phyloP scores from a whole-genome alignment of 169 alveolate species.

The Plasmodium gaboni region DNA sequence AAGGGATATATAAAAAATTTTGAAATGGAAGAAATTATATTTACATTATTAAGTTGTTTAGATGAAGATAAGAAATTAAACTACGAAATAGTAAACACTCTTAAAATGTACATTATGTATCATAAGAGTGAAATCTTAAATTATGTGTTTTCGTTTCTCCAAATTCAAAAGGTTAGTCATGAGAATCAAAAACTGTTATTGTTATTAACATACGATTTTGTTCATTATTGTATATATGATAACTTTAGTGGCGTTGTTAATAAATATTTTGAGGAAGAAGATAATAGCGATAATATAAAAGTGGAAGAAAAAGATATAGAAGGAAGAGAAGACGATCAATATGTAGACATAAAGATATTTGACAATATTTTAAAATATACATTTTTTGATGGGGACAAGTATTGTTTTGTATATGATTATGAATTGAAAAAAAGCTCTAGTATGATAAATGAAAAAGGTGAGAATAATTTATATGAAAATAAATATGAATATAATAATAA shows the following conservation, averaged over 20 bases:
- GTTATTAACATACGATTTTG: conserved; percentile 41
- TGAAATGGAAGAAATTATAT: conserved; percentile 65
- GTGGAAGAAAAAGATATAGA: conserved; percentile 2
- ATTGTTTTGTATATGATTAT: conserved; percentile 39
- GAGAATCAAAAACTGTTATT: conserved; percentile 50
- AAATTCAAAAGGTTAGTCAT: conserved; percentile 72
- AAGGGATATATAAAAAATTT: conserved; percentile 46
- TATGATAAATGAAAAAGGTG: not conserved
- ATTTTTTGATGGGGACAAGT: conserved; percentile 73
- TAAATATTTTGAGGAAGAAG: conserved; percentile 24
- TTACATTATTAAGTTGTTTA: conserved; percentile 41
- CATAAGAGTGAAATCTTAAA: conserved; percentile 69
- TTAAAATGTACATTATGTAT: conserved; percentile 45
- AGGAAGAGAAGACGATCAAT: not conserved
- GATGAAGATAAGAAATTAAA: conserved; percentile 61
- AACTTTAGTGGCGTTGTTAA: conserved; percentile 36
- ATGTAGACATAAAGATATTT: conserved; percentile 57
- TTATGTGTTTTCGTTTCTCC: conserved; percentile 70
- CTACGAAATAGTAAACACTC: conserved; percentile 60
- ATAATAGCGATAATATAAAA: conserved; percentile 1
- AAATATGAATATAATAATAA: not conserved
- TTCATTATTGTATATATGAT: conserved; percentile 43
- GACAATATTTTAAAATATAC: conserved; percentile 54
- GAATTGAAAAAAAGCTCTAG: not conserved
- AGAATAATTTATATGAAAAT: not conserved